Evolutionary conservation across 2,329 filamentous ascomycete species (phyloP), one percentile per base, ranked within the genome.

Genomic region (Pseudopithomyces chartarum): DNA sequence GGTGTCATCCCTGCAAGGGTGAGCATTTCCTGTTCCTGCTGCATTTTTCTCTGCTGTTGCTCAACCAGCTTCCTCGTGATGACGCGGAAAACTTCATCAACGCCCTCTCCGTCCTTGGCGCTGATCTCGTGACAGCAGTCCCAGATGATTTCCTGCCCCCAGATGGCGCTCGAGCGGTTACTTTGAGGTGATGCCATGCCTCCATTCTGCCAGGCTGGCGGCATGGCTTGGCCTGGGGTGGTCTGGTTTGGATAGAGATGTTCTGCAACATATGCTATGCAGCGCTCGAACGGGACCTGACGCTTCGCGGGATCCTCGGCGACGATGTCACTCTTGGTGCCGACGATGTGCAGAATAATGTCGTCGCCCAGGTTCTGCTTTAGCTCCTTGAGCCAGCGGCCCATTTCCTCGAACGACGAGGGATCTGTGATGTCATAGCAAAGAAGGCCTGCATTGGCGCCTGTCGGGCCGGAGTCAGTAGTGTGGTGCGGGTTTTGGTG

Each of bases 81-180:
- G 23, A 96, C 91, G 1, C 94, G 85, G 68, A 98, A 98, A 0
- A 99, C 92, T 77, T 98, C 95, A 67, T 98, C 95, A 17, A 99
- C 93, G 17, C 94, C 94, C 80, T 97, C 93, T 55, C 93, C 93
- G 69, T 89, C 92, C 81, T 96, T 94, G 46, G 94, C 93, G 65
- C 89, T 93, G 71, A 99, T 94, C 79, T 99, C 95, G 76, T 98
- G 95, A 75, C 94, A 98, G 61, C 92, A 96, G 70, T 97, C 93
- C 93, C 94, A 98, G 51, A 93, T 92, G 6, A 92, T 87, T 71
- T 97, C 93, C 74, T 95, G 91, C 20, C 89, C 92, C 93, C 93
- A 97, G 77, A 92, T 91, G 1, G 90, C 89, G 36, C 86, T 90
- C 68, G 86, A 90, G 32, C 79, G 73, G 63, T 82, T 79, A 68